Evolutionary conservation across 768 basidiomycete species (phyloP), one percentile per base, ranked within the genome.

Genomic region (Phaeolepiota aurea): DNA sequence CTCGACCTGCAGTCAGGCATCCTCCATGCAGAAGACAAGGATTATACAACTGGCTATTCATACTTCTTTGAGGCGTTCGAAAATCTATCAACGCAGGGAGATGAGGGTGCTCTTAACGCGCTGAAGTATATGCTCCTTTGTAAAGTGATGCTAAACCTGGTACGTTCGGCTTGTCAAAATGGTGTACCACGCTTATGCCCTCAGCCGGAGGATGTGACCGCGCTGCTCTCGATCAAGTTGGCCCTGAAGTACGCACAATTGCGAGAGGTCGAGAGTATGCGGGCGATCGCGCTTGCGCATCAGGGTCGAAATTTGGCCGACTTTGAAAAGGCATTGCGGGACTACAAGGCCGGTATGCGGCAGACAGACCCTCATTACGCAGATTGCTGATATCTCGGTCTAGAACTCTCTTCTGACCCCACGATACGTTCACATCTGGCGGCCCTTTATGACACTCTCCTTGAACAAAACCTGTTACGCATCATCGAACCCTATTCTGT

Each of bases 21-120:
- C 32, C 72, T 97, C 7, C 90, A 96, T 52, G 92, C 94, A 0
- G 93, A 99, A 51, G 94, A 99, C 54, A 94, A 93, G 56, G 94
- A 98, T 62, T 98, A 96, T 61, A 93, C 77, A 43, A 99, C 94
- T 0, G 94, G 82, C 15, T 96, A 96, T 61, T 91, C 88, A 0
- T 99, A 98, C 65, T 98, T 97, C 64, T 91, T 88, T 51, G 94
- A 98, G 63, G 82, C 91, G 2, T 97, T 98, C 48, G 96, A 99
- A 62, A 91, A 82, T 38, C 68, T 91, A 48, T 77, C 78, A 31
- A 58, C 79, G 1, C 84, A 90, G 43, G 91, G 84, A 14, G 82
- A 89, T 48, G 74, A 78, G 31, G 70, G 63, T 0, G 90, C 91
- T 1, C 68, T 96, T 14, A 77, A 74, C 1, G 91, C 91, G 3